Conservation (phyloP, 192 early-diverging fungal species). For the Coemansia erecta region DNA sequence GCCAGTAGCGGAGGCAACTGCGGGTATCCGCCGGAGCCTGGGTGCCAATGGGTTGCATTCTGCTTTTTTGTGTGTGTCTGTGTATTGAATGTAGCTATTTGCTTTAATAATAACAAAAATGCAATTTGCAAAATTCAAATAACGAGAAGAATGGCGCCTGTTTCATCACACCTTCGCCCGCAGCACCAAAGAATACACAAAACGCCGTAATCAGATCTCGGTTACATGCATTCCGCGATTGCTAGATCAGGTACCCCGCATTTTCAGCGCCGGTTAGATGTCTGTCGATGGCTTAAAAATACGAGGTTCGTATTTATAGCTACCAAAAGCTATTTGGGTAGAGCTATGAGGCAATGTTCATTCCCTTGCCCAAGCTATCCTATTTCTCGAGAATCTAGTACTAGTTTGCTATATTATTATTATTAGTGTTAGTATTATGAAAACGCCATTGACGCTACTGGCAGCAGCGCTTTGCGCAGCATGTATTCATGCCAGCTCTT, state of each 20-base stretch:
- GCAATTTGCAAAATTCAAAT: neutral
- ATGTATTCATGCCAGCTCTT: constrained; percentile 3
- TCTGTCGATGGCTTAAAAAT: too few relatives aligned
- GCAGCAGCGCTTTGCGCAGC: constrained; percentile 6
- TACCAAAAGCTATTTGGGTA: too few relatives aligned
- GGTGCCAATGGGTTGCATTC: constrained; percentile 38
- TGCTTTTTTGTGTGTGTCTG: neutral
- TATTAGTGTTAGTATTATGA: neutral
- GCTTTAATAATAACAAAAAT: neutral
- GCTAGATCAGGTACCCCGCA: too few relatives aligned
- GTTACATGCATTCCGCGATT: neutral
- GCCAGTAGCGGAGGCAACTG: constrained; percentile 44
- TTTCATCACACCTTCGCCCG: neutral
- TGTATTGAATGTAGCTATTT: too few relatives aligned
- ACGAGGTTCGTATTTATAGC: too few relatives aligned
- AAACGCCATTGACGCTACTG: constrained; percentile 3
- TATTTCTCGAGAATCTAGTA: neutral
- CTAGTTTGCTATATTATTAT: neutral
- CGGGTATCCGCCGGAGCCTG: constrained; percentile 34
- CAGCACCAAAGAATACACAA: neutral
- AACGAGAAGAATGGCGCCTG: neutral
- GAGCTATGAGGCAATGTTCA: neutral
- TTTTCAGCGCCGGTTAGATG: too few relatives aligned
- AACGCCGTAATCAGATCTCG: neutral
- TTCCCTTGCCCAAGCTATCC: neutral